Evolutionary conservation across 139 green algal genomes (phyloP).

Genomic region (Micractinium conductrix): DNA sequence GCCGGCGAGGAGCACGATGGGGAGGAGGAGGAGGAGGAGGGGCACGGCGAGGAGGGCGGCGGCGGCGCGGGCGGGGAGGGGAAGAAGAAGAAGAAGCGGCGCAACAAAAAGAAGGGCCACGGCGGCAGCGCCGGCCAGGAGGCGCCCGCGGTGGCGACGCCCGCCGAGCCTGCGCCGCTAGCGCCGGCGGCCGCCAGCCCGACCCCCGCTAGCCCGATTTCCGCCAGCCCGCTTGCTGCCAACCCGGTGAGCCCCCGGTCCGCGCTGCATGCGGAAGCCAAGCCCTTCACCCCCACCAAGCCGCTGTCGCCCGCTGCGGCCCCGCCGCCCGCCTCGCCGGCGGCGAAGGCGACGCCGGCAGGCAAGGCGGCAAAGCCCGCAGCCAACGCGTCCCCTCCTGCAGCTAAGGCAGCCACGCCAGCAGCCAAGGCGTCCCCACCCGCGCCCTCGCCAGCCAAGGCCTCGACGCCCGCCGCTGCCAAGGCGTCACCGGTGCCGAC

Average conservation of each 20-base stretch:
- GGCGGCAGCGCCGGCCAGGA: not conserved
- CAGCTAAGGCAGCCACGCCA: not conserved
- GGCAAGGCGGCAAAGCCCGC: not conserved
- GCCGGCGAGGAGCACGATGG: conserved; percentile 12
- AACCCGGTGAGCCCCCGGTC: too few relatives aligned
- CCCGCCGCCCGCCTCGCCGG: too few relatives aligned
- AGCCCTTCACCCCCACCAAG: too few relatives aligned
- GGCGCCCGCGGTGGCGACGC: not conserved
- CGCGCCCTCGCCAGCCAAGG: not conserved
- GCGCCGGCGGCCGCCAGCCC: not conserved
- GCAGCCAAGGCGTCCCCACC: not conserved
- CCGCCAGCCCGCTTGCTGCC: too few relatives aligned
- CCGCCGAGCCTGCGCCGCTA: not conserved
- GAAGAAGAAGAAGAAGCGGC: conserved; percentile 36
- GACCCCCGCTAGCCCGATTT: too few relatives aligned
- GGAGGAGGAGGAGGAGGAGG: not conserved
- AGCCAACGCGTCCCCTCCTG: not conserved
- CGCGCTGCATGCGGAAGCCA: too few relatives aligned
- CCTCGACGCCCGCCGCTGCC: not conserved
- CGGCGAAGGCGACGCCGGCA: too few relatives aligned
- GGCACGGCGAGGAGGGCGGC: not conserved
- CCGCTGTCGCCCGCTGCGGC: too few relatives aligned
- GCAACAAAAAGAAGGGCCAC: conserved; percentile 27
- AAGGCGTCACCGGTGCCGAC: not conserved
- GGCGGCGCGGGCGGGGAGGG: not conserved